Evolutionary conservation across 1,139 yeast species (phyloP).

Genomic region (Saccharomyces hybrid): DNA sequence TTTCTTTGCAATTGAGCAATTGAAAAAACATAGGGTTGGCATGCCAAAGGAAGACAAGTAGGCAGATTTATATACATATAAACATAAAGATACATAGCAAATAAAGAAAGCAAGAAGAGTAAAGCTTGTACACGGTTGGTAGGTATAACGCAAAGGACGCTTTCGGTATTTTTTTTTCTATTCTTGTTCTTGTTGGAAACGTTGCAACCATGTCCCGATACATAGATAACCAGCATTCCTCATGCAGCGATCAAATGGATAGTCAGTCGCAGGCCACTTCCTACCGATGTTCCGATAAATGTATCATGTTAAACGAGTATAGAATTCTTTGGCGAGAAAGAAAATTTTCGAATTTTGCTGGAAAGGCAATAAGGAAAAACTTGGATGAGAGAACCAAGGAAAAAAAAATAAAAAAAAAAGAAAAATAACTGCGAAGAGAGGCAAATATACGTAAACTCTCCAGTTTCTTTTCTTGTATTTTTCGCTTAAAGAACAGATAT

Average conservation of each 20-base stretch:
- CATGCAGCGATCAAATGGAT: neutral
- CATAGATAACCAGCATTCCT: neutral
- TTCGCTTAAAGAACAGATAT: neutral
- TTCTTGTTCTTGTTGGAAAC: neutral
- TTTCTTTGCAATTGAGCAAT: conserved; percentile 71
- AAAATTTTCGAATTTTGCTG: neutral
- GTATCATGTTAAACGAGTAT: neutral
- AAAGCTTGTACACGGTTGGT: neutral
- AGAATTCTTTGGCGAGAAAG: neutral
- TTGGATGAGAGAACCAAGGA: neutral
- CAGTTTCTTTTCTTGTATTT: neutral
- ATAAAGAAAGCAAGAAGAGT: neutral
- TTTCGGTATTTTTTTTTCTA: neutral
- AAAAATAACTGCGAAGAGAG: neutral
- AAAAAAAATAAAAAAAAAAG: conserved; percentile 1
- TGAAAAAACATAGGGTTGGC: conserved; percentile 53
- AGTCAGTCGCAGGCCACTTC: neutral
- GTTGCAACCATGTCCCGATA: neutral
- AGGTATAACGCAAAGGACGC: too few relatives aligned
- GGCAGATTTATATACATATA: neutral
- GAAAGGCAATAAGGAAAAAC: neutral
- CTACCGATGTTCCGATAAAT: neutral
- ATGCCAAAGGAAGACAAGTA: conserved; percentile 30
- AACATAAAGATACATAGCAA: neutral
- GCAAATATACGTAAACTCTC: neutral